A percentile compares a stretch with the other conserved stretches of the same genome.
phyloP scores from a whole-genome alignment of 495 filamentous ascomycete species.

The Penicillium verhagenii region DNA sequence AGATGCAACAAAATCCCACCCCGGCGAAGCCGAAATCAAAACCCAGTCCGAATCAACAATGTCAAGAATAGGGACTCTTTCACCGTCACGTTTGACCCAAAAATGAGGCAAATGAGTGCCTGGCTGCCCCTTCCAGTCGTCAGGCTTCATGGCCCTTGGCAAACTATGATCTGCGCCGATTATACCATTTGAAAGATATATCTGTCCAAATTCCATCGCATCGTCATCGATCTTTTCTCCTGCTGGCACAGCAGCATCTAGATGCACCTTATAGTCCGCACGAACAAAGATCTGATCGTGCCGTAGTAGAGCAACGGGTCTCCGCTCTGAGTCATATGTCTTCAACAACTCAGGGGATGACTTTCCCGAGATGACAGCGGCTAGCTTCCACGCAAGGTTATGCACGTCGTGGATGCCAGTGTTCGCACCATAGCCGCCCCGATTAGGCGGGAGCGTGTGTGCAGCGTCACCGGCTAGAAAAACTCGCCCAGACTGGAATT shows the following conservation, averaged over 20 bases:
- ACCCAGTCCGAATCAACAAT: conserved; percentile 18
- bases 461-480: conserved; percentile 53
- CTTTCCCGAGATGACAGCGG: conserved; percentile 41
- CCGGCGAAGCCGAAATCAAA: conserved; percentile 11
- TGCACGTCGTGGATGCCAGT: conserved; percentile 48
- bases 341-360: conserved; percentile 41
- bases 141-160: conserved; percentile 21
- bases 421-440: conserved; percentile 50
- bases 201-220: conserved; percentile 29
- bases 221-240: conserved; percentile 24
- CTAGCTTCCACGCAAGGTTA: conserved; percentile 49
- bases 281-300: conserved; percentile 32
- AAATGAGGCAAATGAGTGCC: conserved; percentile 30
- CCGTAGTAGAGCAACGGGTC: conserved; percentile 40
- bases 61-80: conserved; percentile 19
- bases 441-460: conserved; percentile 47
- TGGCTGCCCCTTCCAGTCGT: conserved; percentile 30
- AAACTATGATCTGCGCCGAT: conserved; percentile 12
- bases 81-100: conserved; percentile 13
- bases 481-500: conserved; percentile 32
- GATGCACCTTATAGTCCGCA: conserved; percentile 25
- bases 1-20: conserved; percentile 12
- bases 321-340: conserved; percentile 50
- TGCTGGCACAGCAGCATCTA: conserved; percentile 6
- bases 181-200: conserved; percentile 18